phyloP scores from a whole-genome alignment of 192 early-diverging fungal species.

The Gonapodya sp. region DNA sequence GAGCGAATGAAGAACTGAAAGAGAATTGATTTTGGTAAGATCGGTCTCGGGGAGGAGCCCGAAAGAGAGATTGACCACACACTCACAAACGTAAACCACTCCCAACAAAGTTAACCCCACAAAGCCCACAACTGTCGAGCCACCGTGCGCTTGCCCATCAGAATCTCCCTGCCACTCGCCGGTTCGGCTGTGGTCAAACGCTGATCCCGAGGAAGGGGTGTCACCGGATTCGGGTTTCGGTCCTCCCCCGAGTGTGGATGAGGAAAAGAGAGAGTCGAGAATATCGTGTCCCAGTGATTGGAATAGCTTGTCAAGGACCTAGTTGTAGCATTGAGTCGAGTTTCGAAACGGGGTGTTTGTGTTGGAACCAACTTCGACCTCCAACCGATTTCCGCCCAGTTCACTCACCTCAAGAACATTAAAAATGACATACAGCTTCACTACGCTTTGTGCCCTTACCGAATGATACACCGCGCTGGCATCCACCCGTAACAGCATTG shows the following conservation, averaged over 20 bases:
- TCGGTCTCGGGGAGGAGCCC: neutral
- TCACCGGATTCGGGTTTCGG: too few species aligned
- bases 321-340: slow-evolving; percentile 7
- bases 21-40: neutral
- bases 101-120: slow-evolving; percentile 58
- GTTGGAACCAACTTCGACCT: neutral
- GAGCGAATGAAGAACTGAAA: slow-evolving; percentile 78
- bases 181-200: too few species aligned
- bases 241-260: slow-evolving; percentile 42
- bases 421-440: slow-evolving; percentile 97
- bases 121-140: neutral
- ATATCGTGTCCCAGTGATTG: slow-evolving; percentile 91
- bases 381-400: neutral
- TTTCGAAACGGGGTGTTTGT: too few species aligned
- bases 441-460: slow-evolving; percentile 87
- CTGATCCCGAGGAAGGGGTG: too few species aligned
- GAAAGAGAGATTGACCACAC: neutral
- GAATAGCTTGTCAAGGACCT: slow-evolving; percentile 87
- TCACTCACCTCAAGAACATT: slow-evolving; percentile 75
- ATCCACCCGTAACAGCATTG: slow-evolving; percentile 70
- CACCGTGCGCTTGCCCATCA: too few species aligned
- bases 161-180: too few species aligned
- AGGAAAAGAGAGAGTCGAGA: slow-evolving; percentile 86
- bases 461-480: slow-evolving; percentile 86
- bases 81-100: slow-evolving; percentile 66